Evolutionary conservation across 257 asterid genomes (phyloP), one percentile per base, ranked within the genome.

Genomic region (Capsicum baccatum): DNA sequence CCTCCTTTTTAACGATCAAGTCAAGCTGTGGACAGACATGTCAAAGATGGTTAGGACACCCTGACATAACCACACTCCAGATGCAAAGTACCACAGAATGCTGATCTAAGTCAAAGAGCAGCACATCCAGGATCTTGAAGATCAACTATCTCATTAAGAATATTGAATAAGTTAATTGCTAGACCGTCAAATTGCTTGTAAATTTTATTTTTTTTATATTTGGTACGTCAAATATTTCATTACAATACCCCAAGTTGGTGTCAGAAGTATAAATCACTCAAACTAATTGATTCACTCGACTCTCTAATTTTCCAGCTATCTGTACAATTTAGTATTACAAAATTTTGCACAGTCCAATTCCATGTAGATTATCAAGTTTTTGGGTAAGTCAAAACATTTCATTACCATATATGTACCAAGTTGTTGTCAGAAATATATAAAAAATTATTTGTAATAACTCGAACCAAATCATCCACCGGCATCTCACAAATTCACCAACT

Each of bases 101-200:
- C 33, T 73, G 42, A 47, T n/a, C 57, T 5, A n/a, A 47, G 80
- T 73, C 59, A 73, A n/a, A n/a, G 42, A 73, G 59, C 39, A 73
- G 59, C 59, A 73, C 11, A 48, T 48, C 10, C 42, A 48, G 59
- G 35, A 48, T 73, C 80, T 73, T 48, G 80, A 73, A 73, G 80
- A 35, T 21, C 59, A 73, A 73, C 59, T 73, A 73, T 73, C 80
- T 19, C 59, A 19, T 73, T 73, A 19, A 73, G 59, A 73, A 73
- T 73, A 73, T 73, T 19, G 80, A 48, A 73, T 11, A 73, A 47
- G 58, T n/a, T 21, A 47, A 47, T 71, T n/a, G 11, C 74, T 35
- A 67, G n/a, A 71, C 39, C 48, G 19, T 48, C 58, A 39, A 73
- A 19, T 73, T 73, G 11, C 80, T 26, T n/a, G 59, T 73, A 73